Evolutionary conservation across 768 basidiomycete species (phyloP), one percentile per base, ranked within the genome.

Genomic region (Mycena albidolilacea): DNA sequence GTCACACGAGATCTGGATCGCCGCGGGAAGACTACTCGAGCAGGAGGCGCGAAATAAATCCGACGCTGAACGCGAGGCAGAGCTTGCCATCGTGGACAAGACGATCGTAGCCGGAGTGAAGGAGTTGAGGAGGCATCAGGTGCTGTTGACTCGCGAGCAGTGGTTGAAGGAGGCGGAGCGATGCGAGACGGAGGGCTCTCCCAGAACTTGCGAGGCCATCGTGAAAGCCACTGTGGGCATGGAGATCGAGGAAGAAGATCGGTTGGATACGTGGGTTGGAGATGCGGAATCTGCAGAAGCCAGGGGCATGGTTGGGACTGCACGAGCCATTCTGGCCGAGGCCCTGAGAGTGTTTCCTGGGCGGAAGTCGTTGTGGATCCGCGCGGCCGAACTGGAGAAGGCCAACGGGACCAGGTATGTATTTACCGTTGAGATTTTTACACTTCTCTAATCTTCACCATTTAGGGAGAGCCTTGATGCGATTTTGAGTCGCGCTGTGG

Each of bases 1-100:
- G 0, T 94, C 93, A 14, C 97, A 99, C 82, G 98, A 99, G 78
- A 99, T 99, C 72, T 99, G 97, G 97, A 98, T 99, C 72, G 98
- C 98, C 2, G 97, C 97, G 4, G 97, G 93, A 14, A 89, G 97
- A 44, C 83, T 99, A 14, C 87, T 97, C 39, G 98, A 99, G 82
- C 97, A 99, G 79, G 92, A 94, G 75, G 91, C 90, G 41, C 78
- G 83, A 15, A 86, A 86, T 1, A 90, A 91, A 77, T 75, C 87
- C 0, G 81, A 83, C 0, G 89, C 88, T 44, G 84, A 90, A 67
- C 86, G 87, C 19, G 86, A 88, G 35, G 92, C 90, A 70, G 92
- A 93, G 76, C 85, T 95, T 3, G 91, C 90, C 1, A 75, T 87
- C 3, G 95, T 99, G 7, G 97, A 99, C 80, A 92, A 90, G 79